These are phyloP conservation scores for Imleria badia DNA, from an alignment of 768 basidiomycete genomes.

Conservation along the genomic window DNA sequence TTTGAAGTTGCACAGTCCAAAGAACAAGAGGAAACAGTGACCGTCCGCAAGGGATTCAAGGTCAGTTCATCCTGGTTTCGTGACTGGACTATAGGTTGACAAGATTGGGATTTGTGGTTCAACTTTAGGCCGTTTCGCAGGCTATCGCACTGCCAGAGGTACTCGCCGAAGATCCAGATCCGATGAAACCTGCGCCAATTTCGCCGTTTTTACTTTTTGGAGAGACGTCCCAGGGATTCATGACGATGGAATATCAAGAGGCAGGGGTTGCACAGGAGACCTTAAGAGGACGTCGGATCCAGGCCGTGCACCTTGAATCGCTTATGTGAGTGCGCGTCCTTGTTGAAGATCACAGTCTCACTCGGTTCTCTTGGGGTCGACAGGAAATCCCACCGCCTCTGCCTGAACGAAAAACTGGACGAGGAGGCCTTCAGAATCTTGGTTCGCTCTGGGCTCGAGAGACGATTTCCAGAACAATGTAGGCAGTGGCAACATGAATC, in stretches of 20 bases:
- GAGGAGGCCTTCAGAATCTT: constrained; percentile 26
- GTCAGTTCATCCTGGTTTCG: constrained; percentile 26
- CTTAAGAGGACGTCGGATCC: neutral
- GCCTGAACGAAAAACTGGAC: constrained; percentile 23
- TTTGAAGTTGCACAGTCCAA: constrained; percentile 55
- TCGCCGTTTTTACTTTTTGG: constrained; percentile 37
- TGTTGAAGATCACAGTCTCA: too few species aligned
- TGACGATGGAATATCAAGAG: constrained; percentile 32
- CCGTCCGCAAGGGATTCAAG: constrained; percentile 43
- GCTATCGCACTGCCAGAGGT: constrained; percentile 10
- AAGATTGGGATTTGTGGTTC: neutral
- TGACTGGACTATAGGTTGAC: neutral
- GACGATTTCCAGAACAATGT: constrained; percentile 25
- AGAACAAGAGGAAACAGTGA: constrained; percentile 54
- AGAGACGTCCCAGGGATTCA: constrained; percentile 42
- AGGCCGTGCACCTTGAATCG: constrained; percentile 11
- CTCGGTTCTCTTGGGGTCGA: neutral
- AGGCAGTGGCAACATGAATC: constrained; percentile 23
- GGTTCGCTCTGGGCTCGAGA: too few species aligned
- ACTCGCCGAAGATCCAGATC: constrained; percentile 2
- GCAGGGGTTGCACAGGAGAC: neutral
- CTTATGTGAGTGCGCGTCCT: constrained; percentile 18
- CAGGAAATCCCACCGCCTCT: constrained; percentile 26
- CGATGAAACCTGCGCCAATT: constrained; percentile 5
- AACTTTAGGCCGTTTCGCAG: constrained; percentile 10